Evolutionary conservation across 305 asterid species (phyloP).

Genomic region (Plantago coronopus): DNA sequence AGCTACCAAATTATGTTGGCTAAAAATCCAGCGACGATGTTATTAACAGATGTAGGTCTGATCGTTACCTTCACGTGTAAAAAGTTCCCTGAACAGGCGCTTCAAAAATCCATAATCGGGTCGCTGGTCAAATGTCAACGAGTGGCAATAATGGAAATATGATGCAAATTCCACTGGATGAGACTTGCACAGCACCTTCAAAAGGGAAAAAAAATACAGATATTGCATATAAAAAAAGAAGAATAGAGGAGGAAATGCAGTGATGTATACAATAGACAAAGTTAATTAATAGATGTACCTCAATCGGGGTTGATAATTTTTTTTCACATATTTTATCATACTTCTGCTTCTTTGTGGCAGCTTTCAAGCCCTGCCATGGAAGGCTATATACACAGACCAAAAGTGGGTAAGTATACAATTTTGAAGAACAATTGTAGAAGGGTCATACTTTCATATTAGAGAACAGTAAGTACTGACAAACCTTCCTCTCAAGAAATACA

Average conservation of each 20-base stretch:
- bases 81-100: constrained; percentile 86
- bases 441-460: constrained; percentile 2
- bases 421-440: constrained; percentile 4
- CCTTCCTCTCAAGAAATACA: constrained; percentile 97
- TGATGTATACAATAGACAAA: not conserved
- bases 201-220: constrained; percentile 14
- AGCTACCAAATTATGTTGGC: too few relatives aligned
- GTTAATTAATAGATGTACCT: constrained; percentile 35
- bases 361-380: constrained; percentile 99
- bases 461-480: constrained; percentile 24
- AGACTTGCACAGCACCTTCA: constrained; percentile 89
- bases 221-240: not conserved
- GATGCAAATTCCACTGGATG: constrained; percentile 98
- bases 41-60: not conserved
- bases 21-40: not conserved
- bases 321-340: constrained; percentile 94
- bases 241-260: constrained; percentile 15
- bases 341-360: constrained; percentile 96
- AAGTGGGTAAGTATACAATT: constrained; percentile 30
- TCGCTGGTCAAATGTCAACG: constrained; percentile 91
- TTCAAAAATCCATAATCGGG: constrained; percentile 96
- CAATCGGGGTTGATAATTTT: constrained; percentile 88
- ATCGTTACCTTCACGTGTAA: constrained; percentile 73
- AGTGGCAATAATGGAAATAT: constrained; percentile 91
- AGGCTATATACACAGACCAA: constrained; percentile 53